These are phyloP conservation scores for Elsinoe perseae DNA, from an alignment of 2,329 filamentous ascomycete genomes.

Conservation along the genomic window DNA sequence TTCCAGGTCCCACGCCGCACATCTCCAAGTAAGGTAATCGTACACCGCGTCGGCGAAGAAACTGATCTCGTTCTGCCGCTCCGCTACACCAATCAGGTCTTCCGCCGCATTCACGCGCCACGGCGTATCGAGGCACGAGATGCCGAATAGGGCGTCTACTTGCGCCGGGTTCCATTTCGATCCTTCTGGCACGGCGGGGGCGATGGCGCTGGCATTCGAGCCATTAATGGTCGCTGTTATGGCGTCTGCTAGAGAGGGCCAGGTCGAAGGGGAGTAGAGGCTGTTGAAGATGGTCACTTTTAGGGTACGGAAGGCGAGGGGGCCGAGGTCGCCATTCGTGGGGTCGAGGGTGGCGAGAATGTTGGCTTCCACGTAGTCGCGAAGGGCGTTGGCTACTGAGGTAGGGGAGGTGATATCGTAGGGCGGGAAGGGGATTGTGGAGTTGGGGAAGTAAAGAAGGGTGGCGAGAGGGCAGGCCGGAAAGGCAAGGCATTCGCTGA, in stretches of 20 bases:
- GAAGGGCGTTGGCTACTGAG: neutral
- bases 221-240: neutral
- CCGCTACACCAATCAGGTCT: neutral
- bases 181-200: slow-evolving; percentile 28
- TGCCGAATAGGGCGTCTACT: neutral
- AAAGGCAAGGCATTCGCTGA: slow-evolving; percentile 35
- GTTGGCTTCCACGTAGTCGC: neutral
- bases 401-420: neutral
- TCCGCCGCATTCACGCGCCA: neutral
- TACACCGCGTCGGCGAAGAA: slow-evolving; percentile 33
- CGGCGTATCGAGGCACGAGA: neutral
- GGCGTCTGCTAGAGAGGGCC: neutral
- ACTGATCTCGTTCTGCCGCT: slow-evolving; percentile 24
- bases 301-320: neutral
- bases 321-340: neutral
- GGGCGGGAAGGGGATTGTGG: neutral
- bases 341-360: neutral
- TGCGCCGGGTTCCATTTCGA: slow-evolving; percentile 27
- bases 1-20: slow-evolving; percentile 32
- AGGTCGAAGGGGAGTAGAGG: neutral
- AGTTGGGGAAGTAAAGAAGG: slow-evolving; percentile 29
- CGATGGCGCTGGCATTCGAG: neutral
- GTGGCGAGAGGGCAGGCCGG: slow-evolving; percentile 34
- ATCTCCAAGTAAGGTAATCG: slow-evolving; percentile 32
- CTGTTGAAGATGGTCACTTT: neutral